Conservation (phyloP, 2,329 filamentous ascomycete genomes). For the Clonostachys rosea region DNA sequence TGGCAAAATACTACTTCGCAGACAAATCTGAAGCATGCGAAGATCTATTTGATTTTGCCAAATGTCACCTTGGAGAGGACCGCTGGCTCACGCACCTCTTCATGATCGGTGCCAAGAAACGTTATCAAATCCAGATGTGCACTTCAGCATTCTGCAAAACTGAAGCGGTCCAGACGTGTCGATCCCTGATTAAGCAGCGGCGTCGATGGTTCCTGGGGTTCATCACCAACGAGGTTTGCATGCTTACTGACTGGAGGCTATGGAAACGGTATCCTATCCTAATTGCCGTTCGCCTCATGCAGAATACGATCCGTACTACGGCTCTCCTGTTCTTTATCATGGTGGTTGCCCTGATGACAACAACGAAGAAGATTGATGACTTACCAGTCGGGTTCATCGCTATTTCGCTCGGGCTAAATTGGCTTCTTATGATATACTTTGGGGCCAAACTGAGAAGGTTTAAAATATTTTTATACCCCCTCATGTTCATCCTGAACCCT, state of each 20-base stretch:
- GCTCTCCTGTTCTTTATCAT: conserved; percentile 93
- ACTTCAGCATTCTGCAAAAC: conserved; percentile 98
- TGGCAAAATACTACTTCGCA: conserved; percentile 98
- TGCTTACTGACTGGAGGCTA: conserved; percentile 90
- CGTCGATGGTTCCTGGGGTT: conserved; percentile 96
- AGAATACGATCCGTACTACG: conserved; percentile 94
- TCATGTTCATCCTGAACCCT: conserved; percentile 94
- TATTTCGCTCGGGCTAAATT: conserved; percentile 88
- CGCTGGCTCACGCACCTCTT: conserved; percentile 96
- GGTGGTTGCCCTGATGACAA: conserved; percentile 80
- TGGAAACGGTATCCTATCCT: conserved; percentile 90
- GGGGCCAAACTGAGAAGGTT: conserved; percentile 80
- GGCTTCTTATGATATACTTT: conserved; percentile 95
- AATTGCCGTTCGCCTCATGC: conserved; percentile 83
- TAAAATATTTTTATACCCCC: conserved; percentile 90
- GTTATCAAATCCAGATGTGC: conserved; percentile 96
- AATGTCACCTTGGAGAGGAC: conserved; percentile 92
- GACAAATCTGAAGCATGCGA: conserved; percentile 95
- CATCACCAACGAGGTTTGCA: conserved; percentile 96
- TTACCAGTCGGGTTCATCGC: conserved; percentile 91
- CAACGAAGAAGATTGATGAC: conserved; percentile 70
- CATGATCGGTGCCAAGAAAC: conserved; percentile 93
- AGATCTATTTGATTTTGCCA: conserved; percentile 94
- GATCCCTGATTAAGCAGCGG: conserved; percentile 85
- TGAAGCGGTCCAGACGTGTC: conserved; percentile 86